A percentile compares a stretch with the other conserved stretches of the same genome.
These are phyloP conservation scores for Coniochaeta hoffmannii DNA, from an alignment of 2,329 filamentous ascomycete genomes.

Conservation along the genomic window DNA sequence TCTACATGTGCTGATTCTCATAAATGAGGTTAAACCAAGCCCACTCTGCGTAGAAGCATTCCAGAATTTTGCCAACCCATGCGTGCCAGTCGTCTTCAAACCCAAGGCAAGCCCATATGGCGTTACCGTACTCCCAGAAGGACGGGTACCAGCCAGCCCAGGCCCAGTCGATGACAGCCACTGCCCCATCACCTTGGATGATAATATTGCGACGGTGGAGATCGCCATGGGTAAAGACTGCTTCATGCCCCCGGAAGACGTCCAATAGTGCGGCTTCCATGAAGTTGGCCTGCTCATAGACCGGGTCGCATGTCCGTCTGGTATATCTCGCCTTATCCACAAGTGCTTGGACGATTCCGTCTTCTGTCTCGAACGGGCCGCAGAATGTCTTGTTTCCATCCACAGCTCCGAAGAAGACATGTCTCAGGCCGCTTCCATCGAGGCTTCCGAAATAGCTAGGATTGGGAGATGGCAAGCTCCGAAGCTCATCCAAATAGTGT, in stretches of 20 bases:
- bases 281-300: not conserved
- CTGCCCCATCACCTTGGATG: constrained; percentile 3
- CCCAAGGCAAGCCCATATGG: not conserved
- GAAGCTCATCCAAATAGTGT: not conserved
- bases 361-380: not conserved
- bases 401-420: not conserved
- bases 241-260: not conserved
- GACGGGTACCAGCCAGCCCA: constrained; percentile 7
- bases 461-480: not conserved
- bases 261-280: not conserved
- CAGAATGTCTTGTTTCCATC: not conserved
- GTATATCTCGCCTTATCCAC: not conserved
- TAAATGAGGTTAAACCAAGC: not conserved
- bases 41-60: not conserved
- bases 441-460: not conserved
- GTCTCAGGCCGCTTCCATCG: not conserved
- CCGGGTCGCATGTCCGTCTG: not conserved
- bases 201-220: constrained; percentile 5
- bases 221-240: constrained; percentile 5
- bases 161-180: constrained; percentile 8
- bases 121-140: constrained; percentile 8
- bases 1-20: no score
- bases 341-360: not conserved
- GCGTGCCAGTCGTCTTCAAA: not conserved
- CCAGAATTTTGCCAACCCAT: not conserved